These are phyloP conservation scores for Debaryomyces sp. DNA, from an alignment of 1,139 yeast genomes.

Conservation along the genomic window DNA sequence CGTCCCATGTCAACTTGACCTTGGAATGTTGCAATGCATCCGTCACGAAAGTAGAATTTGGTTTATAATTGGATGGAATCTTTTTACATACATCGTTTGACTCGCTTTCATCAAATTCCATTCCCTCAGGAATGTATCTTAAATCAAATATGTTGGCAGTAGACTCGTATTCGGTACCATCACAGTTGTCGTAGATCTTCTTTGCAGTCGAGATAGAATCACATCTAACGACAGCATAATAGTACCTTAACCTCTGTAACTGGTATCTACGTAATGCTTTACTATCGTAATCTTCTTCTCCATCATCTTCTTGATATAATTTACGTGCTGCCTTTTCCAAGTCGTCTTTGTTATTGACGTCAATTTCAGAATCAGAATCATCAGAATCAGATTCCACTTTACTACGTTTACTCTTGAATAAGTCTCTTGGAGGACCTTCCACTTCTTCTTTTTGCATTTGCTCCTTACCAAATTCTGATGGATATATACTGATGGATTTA, in stretches of 20 bases:
- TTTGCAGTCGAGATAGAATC: slow-evolving; percentile 74
- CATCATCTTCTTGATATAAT: slow-evolving; percentile 71
- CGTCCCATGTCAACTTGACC: slow-evolving; percentile 96
- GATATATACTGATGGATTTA: slow-evolving; percentile 72
- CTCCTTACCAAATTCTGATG: slow-evolving; percentile 92
- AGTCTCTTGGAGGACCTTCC: slow-evolving; percentile 91
- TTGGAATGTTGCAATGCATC: slow-evolving; percentile 94
- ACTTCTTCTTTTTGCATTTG: slow-evolving; percentile 87
- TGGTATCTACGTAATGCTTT: slow-evolving; percentile 77
- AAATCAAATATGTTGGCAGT: slow-evolving; percentile 94
- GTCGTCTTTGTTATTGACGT: slow-evolving; percentile 43
- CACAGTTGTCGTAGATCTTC: slow-evolving; percentile 80
- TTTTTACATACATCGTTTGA: slow-evolving; percentile 73
- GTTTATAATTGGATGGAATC: slow-evolving; percentile 79
- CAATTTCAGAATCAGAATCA: slow-evolving; percentile 49
- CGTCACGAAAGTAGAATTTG: slow-evolving; percentile 77
- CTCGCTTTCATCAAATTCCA: slow-evolving; percentile 75
- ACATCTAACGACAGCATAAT: slow-evolving; percentile 90
- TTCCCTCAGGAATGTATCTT: slow-evolving; percentile 89
- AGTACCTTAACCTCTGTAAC: slow-evolving; percentile 83
- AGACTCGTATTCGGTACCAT: slow-evolving; percentile 94
- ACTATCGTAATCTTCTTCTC: slow-evolving; percentile 71
- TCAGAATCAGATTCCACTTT: slow-evolving; percentile 38
- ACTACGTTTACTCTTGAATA: slow-evolving; percentile 54
- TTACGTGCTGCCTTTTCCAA: slow-evolving; percentile 62